Percentiles rank a stretch among this genome's conserved stretches.
Evolutionary conservation across 2,329 filamentous ascomycete genomes (phyloP).

Genomic region (Epichloe hybrida): DNA sequence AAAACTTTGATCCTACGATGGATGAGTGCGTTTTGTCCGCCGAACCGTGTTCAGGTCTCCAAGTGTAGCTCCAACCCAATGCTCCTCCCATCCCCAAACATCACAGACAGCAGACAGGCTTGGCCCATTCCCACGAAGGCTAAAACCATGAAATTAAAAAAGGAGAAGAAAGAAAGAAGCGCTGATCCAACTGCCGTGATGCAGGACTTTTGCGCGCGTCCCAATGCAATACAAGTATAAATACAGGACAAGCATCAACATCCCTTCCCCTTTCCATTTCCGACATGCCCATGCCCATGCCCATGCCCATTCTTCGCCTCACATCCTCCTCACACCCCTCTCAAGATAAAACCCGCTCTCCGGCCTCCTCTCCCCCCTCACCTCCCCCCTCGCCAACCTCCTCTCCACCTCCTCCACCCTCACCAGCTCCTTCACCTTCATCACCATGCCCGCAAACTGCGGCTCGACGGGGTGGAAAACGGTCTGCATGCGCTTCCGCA

Average conservation of each 20-base stretch:
- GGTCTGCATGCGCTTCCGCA: constrained; percentile 71
- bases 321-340: constrained; percentile 27
- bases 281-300: not conserved
- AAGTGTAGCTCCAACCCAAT: too few relatives aligned
- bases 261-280: too few relatives aligned
- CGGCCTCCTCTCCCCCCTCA: constrained; percentile 59
- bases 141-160: too few relatives aligned
- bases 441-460: constrained; percentile 77
- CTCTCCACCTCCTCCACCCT: constrained; percentile 63
- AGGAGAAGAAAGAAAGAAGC: too few relatives aligned
- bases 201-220: not conserved
- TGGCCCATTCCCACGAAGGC: too few relatives aligned
- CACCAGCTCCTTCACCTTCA: constrained; percentile 88
- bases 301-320: not conserved
- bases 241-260: not conserved
- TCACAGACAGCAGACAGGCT: too few relatives aligned
- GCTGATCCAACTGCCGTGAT: not conserved
- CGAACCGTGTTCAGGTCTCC: too few relatives aligned
- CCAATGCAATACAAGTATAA: not conserved
- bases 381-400: constrained; percentile 41
- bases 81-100: too few relatives aligned
- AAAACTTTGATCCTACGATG: too few relatives aligned
- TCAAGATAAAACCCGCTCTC: constrained; percentile 74
- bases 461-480: constrained; percentile 79
- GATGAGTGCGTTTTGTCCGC: too few relatives aligned